phyloP scores from a whole-genome alignment of 1,139 yeast species.

The Kazachstania sp. region DNA sequence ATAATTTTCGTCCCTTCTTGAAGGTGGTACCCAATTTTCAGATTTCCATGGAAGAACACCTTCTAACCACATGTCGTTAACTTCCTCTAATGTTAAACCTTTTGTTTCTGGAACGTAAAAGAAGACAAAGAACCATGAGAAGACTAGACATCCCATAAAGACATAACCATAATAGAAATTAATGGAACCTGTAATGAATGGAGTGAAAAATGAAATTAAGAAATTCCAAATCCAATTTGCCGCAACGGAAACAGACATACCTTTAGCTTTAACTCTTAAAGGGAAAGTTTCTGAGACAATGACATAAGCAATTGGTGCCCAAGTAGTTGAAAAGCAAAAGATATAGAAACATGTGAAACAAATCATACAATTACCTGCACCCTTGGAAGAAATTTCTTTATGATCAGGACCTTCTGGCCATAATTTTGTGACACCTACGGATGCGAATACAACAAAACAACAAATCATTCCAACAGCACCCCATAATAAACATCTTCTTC shows the following conservation, averaged over 20 bases:
- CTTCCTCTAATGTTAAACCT: conserved; percentile 4
- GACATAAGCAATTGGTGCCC: conserved; percentile 7
- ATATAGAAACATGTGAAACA: conserved; percentile 2
- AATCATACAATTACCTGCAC: conserved; percentile 4
- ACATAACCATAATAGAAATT: conserved; percentile 2
- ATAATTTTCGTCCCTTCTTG: conserved; percentile 1
- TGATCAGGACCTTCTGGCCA: conserved; percentile 1
- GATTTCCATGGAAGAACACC: conserved; percentile 4
- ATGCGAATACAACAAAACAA: conserved; percentile 4
- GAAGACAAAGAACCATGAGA: conserved; percentile 3
- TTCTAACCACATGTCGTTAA: not conserved
- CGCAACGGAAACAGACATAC: conserved; percentile 2
- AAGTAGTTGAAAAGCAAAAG: conserved; percentile 4
- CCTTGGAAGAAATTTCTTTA: conserved; percentile 1
- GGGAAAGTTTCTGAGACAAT: conserved; percentile 5
- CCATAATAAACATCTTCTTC: conserved; percentile 2
- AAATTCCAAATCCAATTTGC: conserved; percentile 5
- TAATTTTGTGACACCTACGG: conserved; percentile 1
- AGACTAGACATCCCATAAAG: conserved; percentile 3
- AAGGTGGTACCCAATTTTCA: conserved; percentile 3
- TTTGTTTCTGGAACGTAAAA: conserved; percentile 4
- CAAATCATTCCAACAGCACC: conserved; percentile 1
- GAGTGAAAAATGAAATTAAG: conserved; percentile 2
- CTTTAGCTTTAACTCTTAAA: conserved; percentile 1
- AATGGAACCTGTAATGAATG: conserved; percentile 4